phyloP scores from a whole-genome alignment of 352 stramenopile genomes.

The Stephanocyclus meneghinianus region DNA sequence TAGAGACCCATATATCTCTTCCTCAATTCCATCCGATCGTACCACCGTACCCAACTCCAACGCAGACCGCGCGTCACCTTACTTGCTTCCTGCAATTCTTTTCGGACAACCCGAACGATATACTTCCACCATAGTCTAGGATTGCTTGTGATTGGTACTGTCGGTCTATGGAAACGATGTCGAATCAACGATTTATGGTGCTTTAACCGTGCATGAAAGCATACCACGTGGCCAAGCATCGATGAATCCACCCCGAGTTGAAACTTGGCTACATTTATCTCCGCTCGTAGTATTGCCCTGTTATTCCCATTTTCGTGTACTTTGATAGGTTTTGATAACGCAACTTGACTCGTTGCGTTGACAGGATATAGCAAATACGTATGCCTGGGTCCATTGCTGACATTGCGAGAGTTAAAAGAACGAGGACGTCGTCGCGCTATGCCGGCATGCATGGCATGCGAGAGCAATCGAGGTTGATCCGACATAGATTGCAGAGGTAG shows the following conservation, averaged over 20 bases:
- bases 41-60: slow-evolving; percentile 55
- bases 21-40: slow-evolving; percentile 31
- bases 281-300: slow-evolving; percentile 26
- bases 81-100: slow-evolving; percentile 51
- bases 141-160: slow-evolving; percentile 48
- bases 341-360: slow-evolving; percentile 40
- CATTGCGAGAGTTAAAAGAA: slow-evolving; percentile 19
- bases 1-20: slow-evolving; percentile 61
- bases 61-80: slow-evolving; percentile 23
- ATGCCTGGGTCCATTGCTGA: slow-evolving; percentile 43
- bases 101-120: slow-evolving; percentile 49
- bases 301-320: not conserved
- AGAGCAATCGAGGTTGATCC: slow-evolving; percentile 14
- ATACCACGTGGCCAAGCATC: slow-evolving; percentile 39
- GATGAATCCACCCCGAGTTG: slow-evolving; percentile 23
- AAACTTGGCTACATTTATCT: slow-evolving; percentile 10
- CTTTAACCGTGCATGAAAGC: slow-evolving; percentile 48
- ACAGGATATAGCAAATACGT: slow-evolving; percentile 60
- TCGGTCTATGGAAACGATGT: slow-evolving; percentile 55
- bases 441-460: slow-evolving; percentile 27
- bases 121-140: slow-evolving; percentile 79
- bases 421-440: slow-evolving; percentile 9
- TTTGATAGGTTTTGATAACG: slow-evolving; percentile 35
- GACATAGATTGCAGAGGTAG: slow-evolving; percentile 8
- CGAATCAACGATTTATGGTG: slow-evolving; percentile 52